phyloP scores from a whole-genome alignment of 139 green algal genomes.

The Nannochloris sp. region DNA sequence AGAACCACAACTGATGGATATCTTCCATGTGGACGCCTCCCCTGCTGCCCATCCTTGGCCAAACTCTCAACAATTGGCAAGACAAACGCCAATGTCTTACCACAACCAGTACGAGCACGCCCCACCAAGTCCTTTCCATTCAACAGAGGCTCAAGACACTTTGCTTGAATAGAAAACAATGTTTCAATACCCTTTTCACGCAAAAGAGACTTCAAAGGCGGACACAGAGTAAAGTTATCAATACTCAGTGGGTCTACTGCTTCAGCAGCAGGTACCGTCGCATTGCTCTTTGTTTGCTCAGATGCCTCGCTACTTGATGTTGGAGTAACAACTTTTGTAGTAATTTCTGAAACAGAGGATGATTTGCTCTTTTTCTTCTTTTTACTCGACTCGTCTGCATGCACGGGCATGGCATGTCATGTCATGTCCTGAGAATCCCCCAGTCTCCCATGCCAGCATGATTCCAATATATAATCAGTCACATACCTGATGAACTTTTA shows the following conservation, averaged over 20 bases:
- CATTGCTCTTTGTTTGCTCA: constrained; percentile 1
- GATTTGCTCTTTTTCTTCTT: constrained; percentile 2
- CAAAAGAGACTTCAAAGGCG: constrained; percentile 63
- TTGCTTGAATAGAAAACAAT: constrained; percentile 92
- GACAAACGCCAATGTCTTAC: constrained; percentile 97
- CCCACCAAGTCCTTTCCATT: constrained; percentile 84
- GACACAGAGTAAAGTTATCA: constrained; percentile 70
- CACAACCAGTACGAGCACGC: constrained; percentile 84
- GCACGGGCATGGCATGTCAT: not conserved
- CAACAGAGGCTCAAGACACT: constrained; percentile 64
- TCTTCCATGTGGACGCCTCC: constrained; percentile 30
- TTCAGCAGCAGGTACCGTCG: not conserved
- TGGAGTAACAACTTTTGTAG: constrained; percentile 1
- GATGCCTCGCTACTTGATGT: not conserved
- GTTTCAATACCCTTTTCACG: constrained; percentile 69
- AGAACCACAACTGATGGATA: constrained; percentile 77
- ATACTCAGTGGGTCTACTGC: constrained; percentile 44
- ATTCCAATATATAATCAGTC: not conserved
- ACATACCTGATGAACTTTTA: no score
- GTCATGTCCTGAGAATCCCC: not conserved
- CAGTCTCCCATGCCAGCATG: not conserved
- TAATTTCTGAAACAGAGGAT: constrained; percentile 1
- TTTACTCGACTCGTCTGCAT: constrained; percentile 1
- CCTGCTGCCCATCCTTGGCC: not conserved
- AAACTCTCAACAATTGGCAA: constrained; percentile 89